A percentile compares a stretch with the other conserved stretches of the same genome.
Evolutionary conservation across 805 yeast genomes (phyloP).

Genomic region (Clavispora santaluciae): DNA sequence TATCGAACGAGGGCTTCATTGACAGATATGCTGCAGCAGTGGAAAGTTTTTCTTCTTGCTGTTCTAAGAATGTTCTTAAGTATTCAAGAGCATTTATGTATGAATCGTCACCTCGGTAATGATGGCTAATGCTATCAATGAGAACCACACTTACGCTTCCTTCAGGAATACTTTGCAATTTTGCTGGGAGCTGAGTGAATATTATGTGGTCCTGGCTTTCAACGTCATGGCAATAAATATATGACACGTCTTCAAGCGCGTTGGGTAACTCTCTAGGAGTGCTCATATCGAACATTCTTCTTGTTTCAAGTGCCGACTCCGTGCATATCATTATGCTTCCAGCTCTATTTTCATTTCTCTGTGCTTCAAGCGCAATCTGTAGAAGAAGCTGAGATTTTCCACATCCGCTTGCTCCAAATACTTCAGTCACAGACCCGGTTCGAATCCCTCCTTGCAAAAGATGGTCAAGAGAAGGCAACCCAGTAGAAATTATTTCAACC

Average conservation of each 20-base stretch:
- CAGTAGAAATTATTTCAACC: conserved; percentile 5
- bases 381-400: conserved; percentile 82
- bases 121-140: conserved; percentile 82
- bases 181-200: conserved; percentile 61
- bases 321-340: conserved; percentile 66
- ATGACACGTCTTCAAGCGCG: conserved; percentile 35
- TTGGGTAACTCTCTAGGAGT: conserved; percentile 6
- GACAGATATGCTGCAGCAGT: conserved; percentile 4
- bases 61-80: conserved; percentile 6
- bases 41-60: conserved; percentile 11
- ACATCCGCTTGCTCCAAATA: conserved; percentile 78
- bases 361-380: conserved; percentile 60
- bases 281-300: conserved; percentile 41
- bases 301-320: conserved; percentile 67
- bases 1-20: conserved; percentile 23
- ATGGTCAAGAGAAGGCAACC: conserved; percentile 6
- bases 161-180: conserved; percentile 22
- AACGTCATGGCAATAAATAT: conserved; percentile 59
- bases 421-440: conserved; percentile 45
- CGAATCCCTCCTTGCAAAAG: conserved; percentile 11
- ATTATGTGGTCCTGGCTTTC: conserved; percentile 73
- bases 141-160: conserved; percentile 42
- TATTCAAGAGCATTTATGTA: conserved; percentile 19
- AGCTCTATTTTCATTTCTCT: conserved; percentile 16
- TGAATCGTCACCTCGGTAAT: conserved; percentile 54